Base-by-base conservation (phyloP, 2,329 filamentous ascomycete species). In the Fusarium mundagurra region DNA sequence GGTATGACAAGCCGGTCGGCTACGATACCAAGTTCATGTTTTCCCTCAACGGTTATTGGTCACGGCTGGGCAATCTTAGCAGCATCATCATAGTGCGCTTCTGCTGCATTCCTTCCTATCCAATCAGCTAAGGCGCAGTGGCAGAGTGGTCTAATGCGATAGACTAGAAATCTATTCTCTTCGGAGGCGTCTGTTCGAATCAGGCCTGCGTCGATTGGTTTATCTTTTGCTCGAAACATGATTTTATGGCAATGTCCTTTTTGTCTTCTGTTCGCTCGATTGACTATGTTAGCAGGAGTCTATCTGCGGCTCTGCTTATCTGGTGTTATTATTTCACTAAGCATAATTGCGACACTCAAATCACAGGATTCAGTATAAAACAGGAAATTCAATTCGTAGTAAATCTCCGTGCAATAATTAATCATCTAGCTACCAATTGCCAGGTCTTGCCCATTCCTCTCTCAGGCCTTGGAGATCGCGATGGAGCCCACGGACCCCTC, bases 111-210 rank as follows among this genome's bases (percentile, higher is more conserved):
- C 3, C 0, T 10, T 1, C 3, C 13, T 4, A 68, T 47, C 65
- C 45, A 62, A 68, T 68, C 54, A 68, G 47, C 29, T 38, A 9
- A 68, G 65, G 65, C 65, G 64, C 65, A 68, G 65, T 68, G 65
- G 65, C 65, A 67, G 65, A 68, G 65, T 68, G 65, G 65, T 68
- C 65, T 68, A 68, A 68, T 67, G 65, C 65, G 65, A 68, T 68
- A 68, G 65, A 68, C 65, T 68, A 68, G 65, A 68, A 68, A 68
- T 68, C 65, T 68, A 68, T 68, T 68, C 65, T 68, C 65, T 8
- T 68, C 65, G 65, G 65, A 68, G 65, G 65, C 65, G 65, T 68
- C 65, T 68, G 65, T 68, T 68, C 65, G 65, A 68, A 68, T 68
- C 65, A 68, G 65, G 65, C 65, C 65, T 68, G 65, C 64, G 65